phyloP scores from a whole-genome alignment of 345 rosid species.

The Tarenaya hassleriana region DNA sequence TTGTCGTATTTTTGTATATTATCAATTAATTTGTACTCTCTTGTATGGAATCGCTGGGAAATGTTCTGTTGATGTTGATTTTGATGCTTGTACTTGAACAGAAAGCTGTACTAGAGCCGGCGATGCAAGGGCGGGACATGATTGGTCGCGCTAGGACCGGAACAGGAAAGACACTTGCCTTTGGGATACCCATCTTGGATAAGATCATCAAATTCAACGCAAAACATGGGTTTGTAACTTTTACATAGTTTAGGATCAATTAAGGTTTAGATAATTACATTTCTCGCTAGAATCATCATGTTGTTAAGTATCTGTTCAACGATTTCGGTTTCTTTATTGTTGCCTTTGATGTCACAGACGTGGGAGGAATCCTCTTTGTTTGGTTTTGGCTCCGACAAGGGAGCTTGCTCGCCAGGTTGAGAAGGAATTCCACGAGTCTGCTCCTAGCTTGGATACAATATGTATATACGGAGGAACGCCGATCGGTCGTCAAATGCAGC shows the following conservation, averaged over 20 bases:
- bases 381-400: slow-evolving; percentile 92
- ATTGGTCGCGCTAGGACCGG: slow-evolving; percentile 93
- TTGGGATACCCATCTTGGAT: slow-evolving; percentile 86
- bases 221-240: slow-evolving; percentile 68
- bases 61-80: background rate
- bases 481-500: slow-evolving; percentile 55
- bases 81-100: slow-evolving; percentile 24
- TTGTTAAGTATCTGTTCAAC: background rate
- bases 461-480: slow-evolving; percentile 97
- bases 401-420: slow-evolving; percentile 94
- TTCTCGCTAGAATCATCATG: background rate
- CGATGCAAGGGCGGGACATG: slow-evolving; percentile 95
- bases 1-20: background rate
- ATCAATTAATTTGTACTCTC: slow-evolving; percentile 8
- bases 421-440: slow-evolving; percentile 78
- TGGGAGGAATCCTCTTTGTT: slow-evolving; percentile 82
- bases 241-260: background rate
- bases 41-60: too few relatives aligned
- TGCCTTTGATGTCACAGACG: slow-evolving; percentile 32
- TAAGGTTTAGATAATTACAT: background rate
- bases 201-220: slow-evolving; percentile 68
- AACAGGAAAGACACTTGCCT: slow-evolving; percentile 96
- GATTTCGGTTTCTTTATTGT: slow-evolving; percentile 1
- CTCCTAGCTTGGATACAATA: slow-evolving; percentile 68
- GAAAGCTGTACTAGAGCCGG: slow-evolving; percentile 95